Base-by-base conservation (phyloP, 2,329 filamentous ascomycete genomes). In the Fusarium goolgardi region DNA sequence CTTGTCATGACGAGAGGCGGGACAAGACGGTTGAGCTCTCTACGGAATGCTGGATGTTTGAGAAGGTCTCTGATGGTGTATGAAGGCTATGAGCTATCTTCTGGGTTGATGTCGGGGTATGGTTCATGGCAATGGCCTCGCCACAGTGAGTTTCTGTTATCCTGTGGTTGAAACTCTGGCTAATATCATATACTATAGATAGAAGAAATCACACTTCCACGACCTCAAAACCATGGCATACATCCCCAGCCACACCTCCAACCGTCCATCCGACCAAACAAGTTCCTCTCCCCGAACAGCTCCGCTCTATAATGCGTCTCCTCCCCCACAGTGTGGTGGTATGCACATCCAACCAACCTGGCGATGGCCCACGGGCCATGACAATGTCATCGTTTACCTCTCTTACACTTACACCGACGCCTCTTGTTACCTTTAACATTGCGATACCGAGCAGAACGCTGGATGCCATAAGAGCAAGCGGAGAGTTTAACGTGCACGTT, bases 351-450 rank as follows among this genome's bases (percentile, higher is more conserved):
- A 74, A 78, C n/a, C 75, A 78, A n/a, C 63, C 75, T 35, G 65
- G 73, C 32, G 23, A 75, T 62, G 55, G 71, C 40, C 73, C 82
- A 8, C 80, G 82, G 32, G 86, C 82, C 47, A 86, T 88, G 82
- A 88, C 86, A 32, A 85, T 88, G 79, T 88, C 86, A 9, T 88
- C 85, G 3, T 83, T 89, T 65, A 86, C 86, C 4, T 87, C 85
- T 0, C 76, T 89, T 27, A 81, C 84, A 18, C 79, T 88, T 20
- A 68, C 73, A n/a, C 85, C 86, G 0, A 79, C 76, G 27, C 85
- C 86, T 1, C 77, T 85, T 13, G 76, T 89, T 9, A 83, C 82
- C 1, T 88, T 89, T 79, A 88, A 88, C 76, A 80, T 88, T 49
- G 81, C 81, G 25, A 80, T 83, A 29, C 86, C 86, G 21, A 87